Evolutionary conservation across 352 stramenopile species (phyloP).

Genomic region (Poterioochromonas sp.): DNA sequence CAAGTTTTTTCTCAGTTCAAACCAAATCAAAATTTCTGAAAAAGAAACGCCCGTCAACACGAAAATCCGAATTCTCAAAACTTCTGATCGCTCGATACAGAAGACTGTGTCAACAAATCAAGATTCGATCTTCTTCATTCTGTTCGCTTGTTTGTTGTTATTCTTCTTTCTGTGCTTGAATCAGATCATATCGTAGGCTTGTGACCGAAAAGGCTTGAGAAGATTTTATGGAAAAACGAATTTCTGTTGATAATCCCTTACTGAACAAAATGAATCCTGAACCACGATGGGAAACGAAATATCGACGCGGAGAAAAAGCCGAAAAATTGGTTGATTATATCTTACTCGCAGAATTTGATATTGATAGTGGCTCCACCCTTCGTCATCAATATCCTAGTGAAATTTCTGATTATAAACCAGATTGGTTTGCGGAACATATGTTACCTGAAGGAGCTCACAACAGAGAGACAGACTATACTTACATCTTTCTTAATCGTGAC

Average conservation of each 20-base stretch:
- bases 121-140: constrained; percentile 14
- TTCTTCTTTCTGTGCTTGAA: constrained; percentile 14
- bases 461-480: constrained; percentile 44
- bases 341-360: constrained; percentile 48
- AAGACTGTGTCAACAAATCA: constrained; percentile 14
- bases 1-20: constrained; percentile 15
- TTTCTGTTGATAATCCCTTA: constrained; percentile 15
- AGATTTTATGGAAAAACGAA: constrained; percentile 17
- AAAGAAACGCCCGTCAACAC: constrained; percentile 10
- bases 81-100: constrained; percentile 10
- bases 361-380: constrained; percentile 44
- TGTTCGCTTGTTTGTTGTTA: constrained; percentile 14
- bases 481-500: constrained; percentile 40
- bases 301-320: constrained; percentile 1
- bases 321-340: constrained; percentile 45
- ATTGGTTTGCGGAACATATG: constrained; percentile 49
- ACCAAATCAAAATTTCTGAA: constrained; percentile 17
- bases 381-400: constrained; percentile 45
- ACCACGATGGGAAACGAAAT: constrained; percentile 5
- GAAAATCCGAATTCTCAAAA: constrained; percentile 15
- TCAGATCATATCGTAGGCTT: constrained; percentile 13
- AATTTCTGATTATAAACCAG: constrained; percentile 42
- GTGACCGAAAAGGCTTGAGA: constrained; percentile 10
- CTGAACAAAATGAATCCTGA: constrained; percentile 18
- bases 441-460: constrained; percentile 47